Evolutionary conservation across 371 early-diverging fungal species (phyloP).

Genomic region (Fennellomyces sp.): DNA sequence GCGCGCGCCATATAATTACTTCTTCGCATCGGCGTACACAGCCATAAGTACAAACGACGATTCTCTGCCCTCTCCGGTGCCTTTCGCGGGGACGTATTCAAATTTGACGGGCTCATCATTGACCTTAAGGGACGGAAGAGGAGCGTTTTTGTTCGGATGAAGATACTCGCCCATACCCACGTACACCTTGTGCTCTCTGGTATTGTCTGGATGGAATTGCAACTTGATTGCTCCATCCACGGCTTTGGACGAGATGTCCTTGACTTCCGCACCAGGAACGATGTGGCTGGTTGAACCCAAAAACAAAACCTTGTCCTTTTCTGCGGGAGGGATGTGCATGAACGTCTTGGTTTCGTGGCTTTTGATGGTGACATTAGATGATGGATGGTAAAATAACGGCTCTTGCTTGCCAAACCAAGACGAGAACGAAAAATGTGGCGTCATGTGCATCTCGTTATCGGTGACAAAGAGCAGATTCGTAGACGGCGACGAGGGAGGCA

Average conservation of each 20-base stretch:
- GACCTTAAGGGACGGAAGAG: conserved; percentile 16
- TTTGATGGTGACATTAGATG: conserved; percentile 28
- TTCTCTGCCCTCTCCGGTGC: conserved; percentile 1
- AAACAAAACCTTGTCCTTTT: conserved; percentile 10
- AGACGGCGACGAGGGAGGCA: conserved; percentile 24
- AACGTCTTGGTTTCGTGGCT: conserved; percentile 51
- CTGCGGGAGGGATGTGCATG: conserved; percentile 41
- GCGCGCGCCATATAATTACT: too few relatives aligned
- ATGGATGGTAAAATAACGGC: conserved; percentile 42
- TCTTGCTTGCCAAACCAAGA: conserved; percentile 16
- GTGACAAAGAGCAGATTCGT: conserved; percentile 38
- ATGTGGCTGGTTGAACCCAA: conserved; percentile 49
- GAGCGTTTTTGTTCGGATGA: conserved; percentile 2
- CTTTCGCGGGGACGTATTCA: conserved; percentile 5
- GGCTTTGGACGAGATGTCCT: background rate
- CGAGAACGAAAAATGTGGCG: conserved; percentile 12
- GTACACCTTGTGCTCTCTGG: conserved; percentile 28
- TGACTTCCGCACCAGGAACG: conserved; percentile 47
- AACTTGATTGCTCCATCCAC: conserved; percentile 11
- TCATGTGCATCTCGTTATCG: conserved; percentile 40
- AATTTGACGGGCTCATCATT: conserved; percentile 23
- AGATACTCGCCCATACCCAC: conserved; percentile 29
- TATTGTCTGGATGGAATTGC: conserved; percentile 20
- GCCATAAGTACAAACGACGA: background rate
- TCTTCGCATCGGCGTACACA: background rate